Evolutionary conservation across 352 stramenopile genomes (phyloP).

Genomic region (Phytophthora podocarpi): DNA sequence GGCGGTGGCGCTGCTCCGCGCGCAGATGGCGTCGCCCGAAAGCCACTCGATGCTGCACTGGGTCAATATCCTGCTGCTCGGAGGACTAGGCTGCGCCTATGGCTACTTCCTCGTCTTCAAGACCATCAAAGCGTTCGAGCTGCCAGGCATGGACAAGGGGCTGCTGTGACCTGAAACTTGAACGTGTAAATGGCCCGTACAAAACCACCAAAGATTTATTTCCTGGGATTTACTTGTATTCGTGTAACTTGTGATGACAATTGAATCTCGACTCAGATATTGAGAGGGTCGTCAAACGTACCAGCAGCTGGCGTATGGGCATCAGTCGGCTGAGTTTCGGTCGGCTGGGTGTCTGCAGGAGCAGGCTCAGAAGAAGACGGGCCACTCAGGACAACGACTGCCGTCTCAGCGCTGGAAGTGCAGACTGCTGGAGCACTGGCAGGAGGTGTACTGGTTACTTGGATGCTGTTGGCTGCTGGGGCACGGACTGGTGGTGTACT

Average conservation of each 20-base stretch:
- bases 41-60: slow-evolving; percentile 84
- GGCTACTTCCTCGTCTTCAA: slow-evolving; percentile 88
- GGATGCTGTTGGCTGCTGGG: not conserved
- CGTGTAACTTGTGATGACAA: slow-evolving; percentile 21
- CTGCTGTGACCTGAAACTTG: slow-evolving; percentile 39
- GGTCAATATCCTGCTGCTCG: slow-evolving; percentile 81
- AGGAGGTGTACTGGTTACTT: not conserved
- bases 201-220: slow-evolving; percentile 5
- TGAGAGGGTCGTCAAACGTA: slow-evolving; percentile 33
- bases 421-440: not conserved
- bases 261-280: slow-evolving; percentile 26
- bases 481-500: not conserved
- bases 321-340: slow-evolving; percentile 2
- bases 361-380: not conserved
- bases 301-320: slow-evolving; percentile 16
- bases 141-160: slow-evolving; percentile 67
- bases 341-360: slow-evolving; percentile 4
- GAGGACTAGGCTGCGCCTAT: slow-evolving; percentile 66
- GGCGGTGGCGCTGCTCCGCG: slow-evolving; percentile 68
- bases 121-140: slow-evolving; percentile 89
- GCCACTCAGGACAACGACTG: slow-evolving; percentile 19
- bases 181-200: not conserved
- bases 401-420: not conserved
- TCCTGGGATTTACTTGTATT: slow-evolving; percentile 22
- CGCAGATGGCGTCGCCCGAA: slow-evolving; percentile 71